These are phyloP conservation scores for Candida nitratophila DNA, from an alignment of 805 yeast genomes.

Conservation along the genomic window DNA sequence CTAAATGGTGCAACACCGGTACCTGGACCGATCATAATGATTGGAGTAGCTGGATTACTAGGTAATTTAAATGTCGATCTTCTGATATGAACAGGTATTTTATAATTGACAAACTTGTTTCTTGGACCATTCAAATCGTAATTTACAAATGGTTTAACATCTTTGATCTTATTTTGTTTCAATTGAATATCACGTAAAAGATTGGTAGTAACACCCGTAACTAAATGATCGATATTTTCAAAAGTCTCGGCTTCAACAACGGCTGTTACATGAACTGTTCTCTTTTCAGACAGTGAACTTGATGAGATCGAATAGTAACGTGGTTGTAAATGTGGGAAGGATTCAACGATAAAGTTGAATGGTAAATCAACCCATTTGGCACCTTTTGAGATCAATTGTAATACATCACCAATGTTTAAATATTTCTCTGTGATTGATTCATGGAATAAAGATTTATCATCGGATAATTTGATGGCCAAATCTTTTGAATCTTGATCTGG, in stretches of 20 bases:
- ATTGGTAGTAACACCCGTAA: slow-evolving; percentile 88
- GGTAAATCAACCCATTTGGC: slow-evolving; percentile 72
- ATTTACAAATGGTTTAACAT: slow-evolving; percentile 37
- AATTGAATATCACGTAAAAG: slow-evolving; percentile 66
- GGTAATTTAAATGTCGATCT: slow-evolving; percentile 94
- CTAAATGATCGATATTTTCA: slow-evolving; percentile 27
- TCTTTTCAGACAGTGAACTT: slow-evolving; percentile 71
- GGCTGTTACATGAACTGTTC: slow-evolving; percentile 77
- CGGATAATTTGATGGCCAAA: slow-evolving; percentile 45
- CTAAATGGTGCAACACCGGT: slow-evolving; percentile 99
- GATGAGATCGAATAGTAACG: slow-evolving; percentile 96
- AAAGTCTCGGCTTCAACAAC: slow-evolving; percentile 68
- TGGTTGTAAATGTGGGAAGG: slow-evolving; percentile 76
- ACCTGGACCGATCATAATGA: slow-evolving; percentile 95
- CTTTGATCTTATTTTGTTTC: slow-evolving; percentile 41
- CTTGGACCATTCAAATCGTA: slow-evolving; percentile 88
- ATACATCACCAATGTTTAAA: slow-evolving; percentile 70
- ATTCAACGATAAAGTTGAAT: slow-evolving; percentile 76
- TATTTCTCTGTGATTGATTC: slow-evolving; percentile 51
- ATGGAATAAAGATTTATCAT: slow-evolving; percentile 65
- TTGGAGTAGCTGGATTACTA: slow-evolving; percentile 71
- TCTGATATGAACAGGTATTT: slow-evolving; percentile 87
- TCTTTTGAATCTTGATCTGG: slow-evolving; percentile 56
- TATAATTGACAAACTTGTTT: slow-evolving; percentile 39
- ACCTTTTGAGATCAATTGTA: slow-evolving; percentile 55